A percentile compares a stretch with the other conserved stretches of the same genome.
These are phyloP conservation scores for Solanum sejunctum DNA, from an alignment of 257 asterid genomes.

Conservation along the genomic window DNA sequence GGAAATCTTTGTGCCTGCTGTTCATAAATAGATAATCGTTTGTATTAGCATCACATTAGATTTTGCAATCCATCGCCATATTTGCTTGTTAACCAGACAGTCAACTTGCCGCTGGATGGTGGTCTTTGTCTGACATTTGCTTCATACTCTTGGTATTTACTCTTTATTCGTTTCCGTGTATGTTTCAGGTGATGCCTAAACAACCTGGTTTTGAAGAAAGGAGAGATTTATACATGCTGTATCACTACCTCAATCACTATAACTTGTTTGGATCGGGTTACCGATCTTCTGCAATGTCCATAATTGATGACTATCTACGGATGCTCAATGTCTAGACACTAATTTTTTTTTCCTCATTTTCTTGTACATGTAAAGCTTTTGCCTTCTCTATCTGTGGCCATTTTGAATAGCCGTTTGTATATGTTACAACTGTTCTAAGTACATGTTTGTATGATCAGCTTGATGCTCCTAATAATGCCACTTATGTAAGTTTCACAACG, in stretches of 20 bases:
- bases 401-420: neutral
- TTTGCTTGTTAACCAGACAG: neutral
- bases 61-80: neutral
- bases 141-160: neutral
- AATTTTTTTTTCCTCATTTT: neutral
- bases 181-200: slow-evolving; percentile 69
- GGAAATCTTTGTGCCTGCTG: neutral
- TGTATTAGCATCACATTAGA: neutral
- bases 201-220: slow-evolving; percentile 68
- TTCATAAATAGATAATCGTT: neutral
- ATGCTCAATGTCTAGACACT: slow-evolving; percentile 34
- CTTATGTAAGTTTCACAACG: neutral
- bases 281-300: slow-evolving; percentile 70
- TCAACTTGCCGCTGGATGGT: neutral
- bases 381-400: neutral
- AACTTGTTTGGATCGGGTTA: slow-evolving; percentile 91
- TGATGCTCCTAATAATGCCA: neutral
- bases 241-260: slow-evolving; percentile 91
- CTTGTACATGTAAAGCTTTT: neutral
- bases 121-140: neutral
- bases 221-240: slow-evolving; percentile 64
- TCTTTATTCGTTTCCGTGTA: neutral
- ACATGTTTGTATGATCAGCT: neutral
- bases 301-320: slow-evolving; percentile 65
- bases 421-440: neutral